Evolutionary conservation across 1,139 yeast species (phyloP).

Genomic region (Scheffersomyces segobiensis): DNA sequence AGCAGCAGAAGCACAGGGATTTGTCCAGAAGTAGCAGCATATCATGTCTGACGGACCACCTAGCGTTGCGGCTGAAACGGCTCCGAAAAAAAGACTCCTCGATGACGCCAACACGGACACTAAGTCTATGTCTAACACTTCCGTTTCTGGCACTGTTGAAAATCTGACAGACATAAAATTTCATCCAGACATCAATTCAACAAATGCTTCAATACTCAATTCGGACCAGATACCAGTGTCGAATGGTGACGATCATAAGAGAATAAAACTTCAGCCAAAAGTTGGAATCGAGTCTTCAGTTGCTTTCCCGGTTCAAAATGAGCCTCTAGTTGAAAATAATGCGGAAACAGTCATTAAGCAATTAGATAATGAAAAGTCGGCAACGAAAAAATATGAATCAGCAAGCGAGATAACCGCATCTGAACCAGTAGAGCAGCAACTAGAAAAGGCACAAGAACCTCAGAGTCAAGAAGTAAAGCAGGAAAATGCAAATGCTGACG

Average conservation of each 20-base stretch:
- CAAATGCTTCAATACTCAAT: background rate
- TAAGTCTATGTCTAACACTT: background rate
- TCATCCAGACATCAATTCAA: background rate
- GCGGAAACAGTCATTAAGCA: background rate
- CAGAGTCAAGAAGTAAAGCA: conserved; percentile 1
- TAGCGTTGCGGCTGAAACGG: background rate
- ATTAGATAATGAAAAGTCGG: background rate
- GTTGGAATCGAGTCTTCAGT: background rate
- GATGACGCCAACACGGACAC: background rate
- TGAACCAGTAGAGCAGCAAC: background rate
- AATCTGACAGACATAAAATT: background rate
- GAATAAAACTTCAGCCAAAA: background rate
- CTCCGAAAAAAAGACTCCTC: background rate
- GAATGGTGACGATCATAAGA: background rate
- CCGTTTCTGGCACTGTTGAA: background rate
- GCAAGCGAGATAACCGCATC: background rate
- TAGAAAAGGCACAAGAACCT: background rate
- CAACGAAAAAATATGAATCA: background rate
- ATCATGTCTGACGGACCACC: background rate
- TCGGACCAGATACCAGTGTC: background rate
- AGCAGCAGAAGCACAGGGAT: background rate
- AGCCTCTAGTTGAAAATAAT: background rate
- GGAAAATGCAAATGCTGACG: background rate
- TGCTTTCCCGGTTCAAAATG: background rate
- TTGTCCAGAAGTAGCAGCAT: background rate